A percentile compares a stretch with the other conserved stretches of the same genome.
These are phyloP conservation scores for Tylopilus balloui DNA, from an alignment of 768 basidiomycete genomes.

Conservation along the genomic window DNA sequence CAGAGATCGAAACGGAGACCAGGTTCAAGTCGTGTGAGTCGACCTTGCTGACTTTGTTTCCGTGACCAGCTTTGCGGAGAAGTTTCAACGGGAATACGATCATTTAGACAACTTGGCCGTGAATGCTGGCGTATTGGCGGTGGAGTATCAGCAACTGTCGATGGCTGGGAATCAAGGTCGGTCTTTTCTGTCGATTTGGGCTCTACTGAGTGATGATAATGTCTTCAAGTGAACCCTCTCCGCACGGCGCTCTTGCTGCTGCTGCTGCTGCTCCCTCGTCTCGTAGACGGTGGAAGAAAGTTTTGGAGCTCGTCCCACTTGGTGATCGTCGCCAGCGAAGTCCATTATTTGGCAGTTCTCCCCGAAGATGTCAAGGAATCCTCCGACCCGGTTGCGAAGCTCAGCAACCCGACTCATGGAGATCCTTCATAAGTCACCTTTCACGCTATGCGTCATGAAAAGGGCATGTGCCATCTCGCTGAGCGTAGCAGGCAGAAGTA, in stretches of 20 bases:
- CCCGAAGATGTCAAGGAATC: constrained; percentile 18
- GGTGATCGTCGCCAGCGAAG: constrained; percentile 31
- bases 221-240: constrained; percentile 36
- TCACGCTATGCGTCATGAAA: too few species aligned
- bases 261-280: constrained; percentile 31
- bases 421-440: constrained; percentile 18
- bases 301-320: constrained; percentile 24
- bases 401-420: constrained; percentile 22
- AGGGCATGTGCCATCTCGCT: too few species aligned
- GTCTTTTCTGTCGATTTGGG: background rate
- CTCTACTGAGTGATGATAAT: background rate
- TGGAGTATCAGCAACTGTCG: constrained; percentile 26
- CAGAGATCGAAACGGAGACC: constrained; percentile 24
- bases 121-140: constrained; percentile 34
- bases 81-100: constrained; percentile 4
- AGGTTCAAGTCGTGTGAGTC: constrained; percentile 23
- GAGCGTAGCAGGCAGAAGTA: too few species aligned
- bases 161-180: constrained; percentile 48
- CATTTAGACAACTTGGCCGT: constrained; percentile 35
- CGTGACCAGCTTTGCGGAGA: constrained; percentile 10
- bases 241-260: constrained; percentile 31
- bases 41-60: constrained; percentile 19
- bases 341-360: constrained; percentile 20
- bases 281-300: constrained; percentile 24
- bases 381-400: constrained; percentile 21